These are phyloP conservation scores for Claviceps arundinis DNA, from an alignment of 2,329 filamentous ascomycete species.

Conservation along the genomic window DNA sequence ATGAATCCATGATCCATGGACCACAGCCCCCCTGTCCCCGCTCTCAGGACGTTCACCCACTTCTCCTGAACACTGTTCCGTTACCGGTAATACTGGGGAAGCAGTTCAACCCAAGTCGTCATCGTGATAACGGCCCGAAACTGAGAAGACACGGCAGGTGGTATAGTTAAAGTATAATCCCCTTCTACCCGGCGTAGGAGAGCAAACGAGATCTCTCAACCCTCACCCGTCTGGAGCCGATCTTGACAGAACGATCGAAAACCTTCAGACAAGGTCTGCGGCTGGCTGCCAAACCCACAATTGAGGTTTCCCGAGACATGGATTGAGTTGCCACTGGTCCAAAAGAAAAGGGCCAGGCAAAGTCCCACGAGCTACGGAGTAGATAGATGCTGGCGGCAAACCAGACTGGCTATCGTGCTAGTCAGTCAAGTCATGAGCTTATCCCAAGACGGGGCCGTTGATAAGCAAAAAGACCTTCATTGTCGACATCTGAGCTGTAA, in stretches of 20 bases:
- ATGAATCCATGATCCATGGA: too few species aligned
- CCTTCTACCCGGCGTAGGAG: neutral
- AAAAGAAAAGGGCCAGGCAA: conserved; percentile 1
- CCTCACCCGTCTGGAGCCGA: conserved; percentile 3
- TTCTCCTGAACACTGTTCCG: conserved; percentile 1
- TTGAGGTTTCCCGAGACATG: conserved; percentile 16
- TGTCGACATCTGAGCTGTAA: conserved; percentile 5
- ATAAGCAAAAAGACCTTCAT: conserved; percentile 3
- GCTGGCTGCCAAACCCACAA: conserved; percentile 7
- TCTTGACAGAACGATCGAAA: conserved; percentile 6
- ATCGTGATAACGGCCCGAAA: conserved; percentile 1
- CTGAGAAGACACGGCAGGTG: neutral
- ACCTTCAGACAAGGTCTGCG: conserved; percentile 6
- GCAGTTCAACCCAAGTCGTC: neutral
- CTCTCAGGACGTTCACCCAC: neutral
- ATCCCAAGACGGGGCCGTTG: conserved; percentile 9
- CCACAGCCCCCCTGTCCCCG: neutral
- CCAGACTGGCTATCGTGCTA: conserved; percentile 1
- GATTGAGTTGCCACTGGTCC: conserved; percentile 9
- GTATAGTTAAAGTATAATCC: conserved; percentile 3
- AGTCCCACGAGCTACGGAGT: conserved; percentile 2
- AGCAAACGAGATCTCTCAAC: neutral
- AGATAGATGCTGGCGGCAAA: conserved; percentile 5
- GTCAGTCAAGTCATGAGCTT: conserved; percentile 8
- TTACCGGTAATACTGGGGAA: conserved; percentile 2